Base-by-base conservation (phyloP, 2,329 filamentous ascomycete genomes). In the Cladosporium velox region DNA sequence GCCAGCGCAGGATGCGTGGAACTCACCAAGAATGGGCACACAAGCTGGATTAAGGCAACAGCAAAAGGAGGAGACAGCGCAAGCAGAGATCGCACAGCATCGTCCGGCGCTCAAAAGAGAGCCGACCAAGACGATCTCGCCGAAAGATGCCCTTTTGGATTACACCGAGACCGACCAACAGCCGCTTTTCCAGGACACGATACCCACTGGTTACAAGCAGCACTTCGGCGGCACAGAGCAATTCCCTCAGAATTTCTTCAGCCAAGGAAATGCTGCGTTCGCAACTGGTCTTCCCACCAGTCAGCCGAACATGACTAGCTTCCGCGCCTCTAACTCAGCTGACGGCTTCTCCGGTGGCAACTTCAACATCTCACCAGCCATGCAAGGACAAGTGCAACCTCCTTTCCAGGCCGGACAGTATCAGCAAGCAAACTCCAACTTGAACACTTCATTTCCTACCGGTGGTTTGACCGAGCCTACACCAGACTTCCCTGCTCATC, bases 91-190 rank as follows among this genome's bases (percentile, higher is more conserved):
- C 58, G 74, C 71, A 54, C 72, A 71, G 52, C 75, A 77, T 52
- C 72, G 70, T 28, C 72, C 74, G 12, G 65, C 68, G 51, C 70
- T 78, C 32, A 70, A 70, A 59, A 68, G 75, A 65, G 76, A 84
- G 67, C 73, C 80, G 52, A 84, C 87, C 1, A 91, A 92, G 78
- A 97, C 94, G 0, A 97, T 99, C 57, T 98, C 94, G 1, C 95
- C 94, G 28, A 96, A 96, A 79, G 94, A 98, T 73, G 91, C 93
- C 1, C 80, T 96, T 67, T 80, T 97, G 59, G 93, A 97, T 67
- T 97, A 93, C 75, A 87, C 90, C 68, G 92, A 95, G 47, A 79
- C 83, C 0, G 91, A 93, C 2, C 88, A 90, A 21, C 87, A 90
- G 72, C 88, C 91, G 14, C 80, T 97, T 24, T 96, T 97, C 75